A percentile compares a stretch with the other conserved stretches of the same genome.
phyloP scores from a whole-genome alignment of 768 basidiomycete species.

The Kwoniella botswanensis region DNA sequence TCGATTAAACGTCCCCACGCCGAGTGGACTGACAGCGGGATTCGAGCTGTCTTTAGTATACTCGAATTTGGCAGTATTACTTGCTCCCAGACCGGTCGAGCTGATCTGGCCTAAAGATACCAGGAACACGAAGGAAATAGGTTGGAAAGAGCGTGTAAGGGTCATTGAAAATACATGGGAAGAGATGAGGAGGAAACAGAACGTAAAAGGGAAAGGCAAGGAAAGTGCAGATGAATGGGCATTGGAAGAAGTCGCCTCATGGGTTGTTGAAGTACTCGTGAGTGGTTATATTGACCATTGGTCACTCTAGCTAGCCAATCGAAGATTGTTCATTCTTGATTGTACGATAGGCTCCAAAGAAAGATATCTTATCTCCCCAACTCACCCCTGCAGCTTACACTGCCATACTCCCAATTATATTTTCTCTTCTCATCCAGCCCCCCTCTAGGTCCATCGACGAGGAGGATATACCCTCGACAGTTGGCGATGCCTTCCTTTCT shows the following conservation, averaged over 20 bases:
- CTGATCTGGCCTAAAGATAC: constrained; percentile 21
- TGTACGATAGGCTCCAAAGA: constrained; percentile 33
- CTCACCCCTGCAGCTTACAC: constrained; percentile 49
- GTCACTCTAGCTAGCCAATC: not conserved
- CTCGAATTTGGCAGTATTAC: constrained; percentile 50
- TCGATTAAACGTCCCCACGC: constrained; percentile 9
- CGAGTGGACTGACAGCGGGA: constrained; percentile 27
- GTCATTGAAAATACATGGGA: constrained; percentile 43
- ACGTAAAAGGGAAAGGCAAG: constrained; percentile 37
- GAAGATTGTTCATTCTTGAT: not conserved
- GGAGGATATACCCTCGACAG: constrained; percentile 49
- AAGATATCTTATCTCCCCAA: constrained; percentile 38
- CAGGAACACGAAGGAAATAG: constrained; percentile 16
- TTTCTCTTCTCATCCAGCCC: constrained; percentile 58
- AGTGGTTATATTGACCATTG: constrained; percentile 17
- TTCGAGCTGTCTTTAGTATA: constrained; percentile 52
- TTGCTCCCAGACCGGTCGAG: constrained; percentile 41
- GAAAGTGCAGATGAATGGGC: constrained; percentile 40
- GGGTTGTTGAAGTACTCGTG: constrained; percentile 53
- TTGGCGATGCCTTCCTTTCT: constrained; percentile 67
- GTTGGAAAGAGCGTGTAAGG: constrained; percentile 28
- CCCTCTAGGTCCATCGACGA: constrained; percentile 14
- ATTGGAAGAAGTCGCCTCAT: constrained; percentile 54
- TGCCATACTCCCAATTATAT: constrained; percentile 54
- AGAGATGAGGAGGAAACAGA: constrained; percentile 37